These are phyloP conservation scores for Cryptococcus amylolentus DNA, from an alignment of 1,284 basidiomycete genomes.

Conservation along the genomic window DNA sequence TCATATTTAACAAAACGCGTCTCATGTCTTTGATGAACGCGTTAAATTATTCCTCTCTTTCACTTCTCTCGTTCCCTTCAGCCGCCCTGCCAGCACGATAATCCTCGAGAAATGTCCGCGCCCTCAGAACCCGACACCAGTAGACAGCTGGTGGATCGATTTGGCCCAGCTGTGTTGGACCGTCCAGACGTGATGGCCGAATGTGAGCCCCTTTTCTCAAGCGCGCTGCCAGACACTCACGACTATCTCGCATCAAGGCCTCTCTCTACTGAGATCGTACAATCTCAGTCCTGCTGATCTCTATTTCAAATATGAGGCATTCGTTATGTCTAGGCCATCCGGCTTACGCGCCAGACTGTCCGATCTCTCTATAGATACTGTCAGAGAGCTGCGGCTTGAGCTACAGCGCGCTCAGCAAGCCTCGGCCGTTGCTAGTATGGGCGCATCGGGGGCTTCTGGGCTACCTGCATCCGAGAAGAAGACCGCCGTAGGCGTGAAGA, in stretches of 20 bases:
- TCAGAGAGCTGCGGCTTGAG: constrained; percentile 47
- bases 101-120: too few species aligned
- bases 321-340: constrained; percentile 46
- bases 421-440: constrained; percentile 23
- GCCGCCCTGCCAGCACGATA: constrained; percentile 9
- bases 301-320: constrained; percentile 53
- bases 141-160: constrained; percentile 33
- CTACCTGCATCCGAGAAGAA: background rate
- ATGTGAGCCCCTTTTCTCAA: constrained; percentile 23
- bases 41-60: background rate
- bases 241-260: constrained; percentile 27
- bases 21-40: background rate
- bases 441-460: background rate
- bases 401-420: constrained; percentile 46
- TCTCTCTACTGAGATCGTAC: constrained; percentile 47
- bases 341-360: constrained; percentile 43
- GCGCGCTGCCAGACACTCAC: background rate
- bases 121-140: background rate
- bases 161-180: constrained; percentile 31
- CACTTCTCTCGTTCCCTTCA: constrained; percentile 1
- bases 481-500: constrained; percentile 28
- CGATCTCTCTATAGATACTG: constrained; percentile 41
- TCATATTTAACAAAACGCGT: background rate
- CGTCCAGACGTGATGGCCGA: constrained; percentile 46
- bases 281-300: constrained; percentile 45